phyloP scores from a whole-genome alignment of 1,284 basidiomycete species.

The Jaminaea rosea region DNA sequence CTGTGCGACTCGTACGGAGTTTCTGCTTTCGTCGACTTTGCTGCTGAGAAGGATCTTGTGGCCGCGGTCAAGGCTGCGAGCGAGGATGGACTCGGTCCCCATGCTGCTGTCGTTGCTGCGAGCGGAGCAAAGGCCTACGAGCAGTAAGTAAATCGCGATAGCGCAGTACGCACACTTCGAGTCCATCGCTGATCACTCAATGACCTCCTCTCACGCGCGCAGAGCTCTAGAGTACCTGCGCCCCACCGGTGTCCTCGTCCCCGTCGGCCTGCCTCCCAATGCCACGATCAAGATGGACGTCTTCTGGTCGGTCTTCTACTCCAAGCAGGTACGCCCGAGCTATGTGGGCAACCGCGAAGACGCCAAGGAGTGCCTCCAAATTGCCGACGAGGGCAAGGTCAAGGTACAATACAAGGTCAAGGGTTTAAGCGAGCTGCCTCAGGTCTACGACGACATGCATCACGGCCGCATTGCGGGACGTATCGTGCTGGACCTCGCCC shows the following conservation, averaged over 20 bases:
- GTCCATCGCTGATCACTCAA: no score
- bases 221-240: constrained; percentile 56
- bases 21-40: constrained; percentile 72
- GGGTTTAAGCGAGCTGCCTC: constrained; percentile 55
- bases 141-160: no score
- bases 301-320: constrained; percentile 56
- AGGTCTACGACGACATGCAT: constrained; percentile 54
- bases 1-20: constrained; percentile 65
- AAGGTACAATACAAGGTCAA: constrained; percentile 55
- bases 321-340: constrained; percentile 62
- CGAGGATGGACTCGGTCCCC: constrained; percentile 61
- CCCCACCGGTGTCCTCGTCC: constrained; percentile 63
- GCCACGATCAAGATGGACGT: constrained; percentile 60
- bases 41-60: constrained; percentile 54
- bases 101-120: constrained; percentile 52
- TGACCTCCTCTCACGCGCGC: no score
- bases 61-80: constrained; percentile 59
- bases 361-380: constrained; percentile 54
- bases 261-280: constrained; percentile 62
- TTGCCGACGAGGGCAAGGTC: constrained; percentile 62
- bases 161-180: no score
- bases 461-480: constrained; percentile 58
- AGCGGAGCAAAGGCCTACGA: constrained; percentile 56
- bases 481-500: constrained; percentile 55
- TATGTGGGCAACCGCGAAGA: constrained; percentile 58